Evolutionary conservation across 2,329 filamentous ascomycete species (phyloP), one percentile per base, ranked within the genome.

Genomic region (Calonectria leucothoes): DNA sequence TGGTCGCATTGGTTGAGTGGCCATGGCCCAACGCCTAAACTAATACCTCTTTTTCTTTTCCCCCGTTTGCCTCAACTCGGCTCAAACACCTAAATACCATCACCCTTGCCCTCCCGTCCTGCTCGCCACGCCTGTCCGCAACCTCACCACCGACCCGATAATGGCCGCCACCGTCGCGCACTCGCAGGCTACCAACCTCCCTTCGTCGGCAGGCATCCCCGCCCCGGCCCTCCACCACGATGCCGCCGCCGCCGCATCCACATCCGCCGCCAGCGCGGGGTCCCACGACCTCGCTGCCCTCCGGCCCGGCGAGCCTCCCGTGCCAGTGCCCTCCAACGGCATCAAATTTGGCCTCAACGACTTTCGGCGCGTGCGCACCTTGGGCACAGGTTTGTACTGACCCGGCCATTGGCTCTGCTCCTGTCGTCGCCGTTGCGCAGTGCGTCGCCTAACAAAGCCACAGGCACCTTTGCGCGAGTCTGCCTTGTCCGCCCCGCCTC

Each of bases 381-480:
- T 96, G 75, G 94, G 93, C 75, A 96, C 94, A 49, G 94, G 93
- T 93, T 63, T 33, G 31, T 48, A 31, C 57, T 23, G 20, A 35
- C 8, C 27, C 37, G 20, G 59, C 59, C 55, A 33, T 59, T 15
- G 20, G 55, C 31, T 11, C 25, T n/a, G 55, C n/a, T 25, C 4
- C 6, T 37, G 15, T 33, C n/a, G 33, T n/a, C 55, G n/a, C 11
- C 31, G 27, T 42, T 23, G n/a, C 17, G 42, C 42, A 45, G 8
- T 12, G 20, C 23, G 42, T 63, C 25, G 45, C 27, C 35, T 64
- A n/a, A 59, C 25, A 35, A 42, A 69, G 27, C 49, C 14, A 17
- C 42, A 93, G 93, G 94, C 76, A 95, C 94, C 15, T 97, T 97
- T 86, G 94, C 94, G 77, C 90, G 94, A 76, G 94, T 97, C 57